Evolutionary conservation across 257 asterid genomes (phyloP), one percentile per base, ranked within the genome.

Genomic region (Gynochthodes officinalis): DNA sequence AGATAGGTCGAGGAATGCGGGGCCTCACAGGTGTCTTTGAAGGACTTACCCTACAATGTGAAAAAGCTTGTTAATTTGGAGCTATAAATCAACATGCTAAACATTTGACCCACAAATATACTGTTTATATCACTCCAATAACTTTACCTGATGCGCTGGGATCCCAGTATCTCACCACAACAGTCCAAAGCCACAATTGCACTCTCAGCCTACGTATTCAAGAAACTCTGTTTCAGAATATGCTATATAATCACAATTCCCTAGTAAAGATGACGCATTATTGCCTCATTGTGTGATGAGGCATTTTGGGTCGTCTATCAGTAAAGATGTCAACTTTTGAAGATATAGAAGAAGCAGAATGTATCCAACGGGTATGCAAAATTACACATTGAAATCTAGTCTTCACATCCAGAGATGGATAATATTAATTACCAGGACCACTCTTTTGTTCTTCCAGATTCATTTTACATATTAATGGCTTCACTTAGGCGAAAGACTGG

Each of bases 21-120:
- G 97, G 96, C 94, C 97, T 91, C 81, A 93, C 96, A 0, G 97
- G 98, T 21, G 98, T 93, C 94, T 93, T 93, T 49, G 98, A 93
- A 78, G 98, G 98, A 75, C 97, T 90, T 87, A 93, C 97, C 97
- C 98, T 93, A 55, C 52, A 68, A 65, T 18, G 63, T 40, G 44
- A 64, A 49, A 71, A 49, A 54, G 59, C 52, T 67, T 32, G 55
- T 50, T 46, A 15, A 64, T 4, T 65, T 2, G 2, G 9, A n/a
- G 50, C 8, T 27, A 57, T 10, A 25, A 14, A 71, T 40, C 21
- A 18, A 21, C 30, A 7, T 62, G 46, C 11, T 37, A 48, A 32
- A 59, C n/a, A 42, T 23, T 30, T 4, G 32, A 61, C 1, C 0
- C 25, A 7, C n/a, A 42, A 19, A 49, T 37, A 32, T 0, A 5